Conservation (phyloP, 176 grass and related monocot species). For the Lolium multiflorum region DNA sequence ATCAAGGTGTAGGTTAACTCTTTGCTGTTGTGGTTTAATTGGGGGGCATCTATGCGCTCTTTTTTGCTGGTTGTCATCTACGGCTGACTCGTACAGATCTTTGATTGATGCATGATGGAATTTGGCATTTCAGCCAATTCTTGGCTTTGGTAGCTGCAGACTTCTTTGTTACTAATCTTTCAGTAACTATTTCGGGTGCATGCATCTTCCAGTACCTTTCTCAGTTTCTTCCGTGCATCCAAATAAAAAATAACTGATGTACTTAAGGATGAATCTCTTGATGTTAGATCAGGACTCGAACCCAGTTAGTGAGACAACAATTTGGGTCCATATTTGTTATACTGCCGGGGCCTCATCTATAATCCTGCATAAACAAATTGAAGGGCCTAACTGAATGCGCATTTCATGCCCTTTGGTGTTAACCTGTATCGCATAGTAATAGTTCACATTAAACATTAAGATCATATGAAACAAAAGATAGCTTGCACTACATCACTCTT, state of each 20-base stretch:
- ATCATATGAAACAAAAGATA: too few relatives aligned
- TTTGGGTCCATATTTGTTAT: neutral
- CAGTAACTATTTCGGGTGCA: neutral
- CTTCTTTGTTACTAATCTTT: neutral
- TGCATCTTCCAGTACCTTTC: neutral
- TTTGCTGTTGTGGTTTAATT: neutral
- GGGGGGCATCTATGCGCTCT: neutral
- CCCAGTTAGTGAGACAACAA: neutral
- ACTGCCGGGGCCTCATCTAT: neutral
- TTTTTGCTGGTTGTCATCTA: neutral
- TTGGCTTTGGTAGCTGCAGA: neutral
- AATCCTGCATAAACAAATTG: neutral
- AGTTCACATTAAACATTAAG: too few relatives aligned
- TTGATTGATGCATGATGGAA: constrained; percentile 24
- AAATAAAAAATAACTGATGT: neutral
- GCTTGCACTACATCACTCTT: too few relatives aligned
- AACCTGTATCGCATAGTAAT: neutral
- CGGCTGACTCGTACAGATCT: neutral
- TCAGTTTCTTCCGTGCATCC: neutral
- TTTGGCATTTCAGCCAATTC: neutral
- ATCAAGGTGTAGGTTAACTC: neutral
- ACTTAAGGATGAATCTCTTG: neutral
- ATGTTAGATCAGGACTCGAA: neutral
- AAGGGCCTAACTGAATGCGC: neutral
- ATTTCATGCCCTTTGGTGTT: neutral